Percentiles rank a stretch among this genome's conserved stretches.
These are phyloP conservation scores for Bothriochloa decipiens DNA, from an alignment of 176 grass and related monocot genomes.

Conservation along the genomic window DNA sequence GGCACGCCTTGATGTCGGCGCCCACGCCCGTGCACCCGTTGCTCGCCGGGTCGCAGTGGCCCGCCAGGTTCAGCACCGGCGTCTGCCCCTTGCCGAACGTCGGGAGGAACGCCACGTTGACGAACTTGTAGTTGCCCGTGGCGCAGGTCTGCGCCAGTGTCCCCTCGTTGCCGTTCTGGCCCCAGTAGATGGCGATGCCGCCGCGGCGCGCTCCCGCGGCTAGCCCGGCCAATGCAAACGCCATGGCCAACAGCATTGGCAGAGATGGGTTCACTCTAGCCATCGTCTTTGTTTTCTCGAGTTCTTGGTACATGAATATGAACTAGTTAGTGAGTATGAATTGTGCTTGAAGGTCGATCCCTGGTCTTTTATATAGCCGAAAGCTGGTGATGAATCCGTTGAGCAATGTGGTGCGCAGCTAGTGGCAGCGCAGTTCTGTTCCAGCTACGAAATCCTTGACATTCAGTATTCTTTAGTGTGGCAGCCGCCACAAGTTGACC, in stretches of 20 bases:
- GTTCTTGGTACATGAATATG: background rate
- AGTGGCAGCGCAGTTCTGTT: constrained; percentile 21
- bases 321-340: background rate
- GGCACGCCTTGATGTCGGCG: constrained; percentile 61
- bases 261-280: background rate
- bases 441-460: background rate
- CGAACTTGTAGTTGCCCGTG: constrained; percentile 61
- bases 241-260: background rate
- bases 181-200: constrained; percentile 78
- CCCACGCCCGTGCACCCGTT: constrained; percentile 59
- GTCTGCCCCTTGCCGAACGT: constrained; percentile 74
- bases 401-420: background rate
- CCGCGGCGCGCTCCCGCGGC: constrained; percentile 36
- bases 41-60: constrained; percentile 72
- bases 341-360: background rate
- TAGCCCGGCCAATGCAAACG: background rate
- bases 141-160: constrained; percentile 50
- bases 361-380: constrained; percentile 41
- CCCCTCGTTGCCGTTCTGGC: constrained; percentile 70
- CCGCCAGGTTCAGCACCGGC: constrained; percentile 72
- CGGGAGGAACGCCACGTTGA: constrained; percentile 70
- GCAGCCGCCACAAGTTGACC: constrained; percentile 36
- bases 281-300: constrained; percentile 34
- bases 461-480: background rate
- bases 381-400: constrained; percentile 10